Percentiles rank a stretch among this genome's conserved stretches.
Conservation (phyloP, 2,329 filamentous ascomycete genomes). For the Monascus ruber region DNA sequence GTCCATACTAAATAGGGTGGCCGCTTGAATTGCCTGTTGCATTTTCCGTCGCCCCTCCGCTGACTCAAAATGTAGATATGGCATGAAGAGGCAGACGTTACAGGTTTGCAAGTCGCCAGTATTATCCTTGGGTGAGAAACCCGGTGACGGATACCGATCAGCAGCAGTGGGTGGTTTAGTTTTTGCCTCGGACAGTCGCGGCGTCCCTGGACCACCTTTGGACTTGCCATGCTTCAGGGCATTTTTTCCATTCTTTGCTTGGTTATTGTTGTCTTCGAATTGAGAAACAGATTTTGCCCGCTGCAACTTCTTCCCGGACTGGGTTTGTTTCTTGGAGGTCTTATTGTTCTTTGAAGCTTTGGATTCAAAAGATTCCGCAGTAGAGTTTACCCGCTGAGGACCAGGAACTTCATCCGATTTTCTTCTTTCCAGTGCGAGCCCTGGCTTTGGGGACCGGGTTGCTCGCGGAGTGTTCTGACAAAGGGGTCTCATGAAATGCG, state of each 20-base stretch:
- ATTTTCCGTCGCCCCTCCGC: constrained; percentile 44
- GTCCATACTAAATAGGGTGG: constrained; percentile 14
- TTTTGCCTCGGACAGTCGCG: too few species aligned
- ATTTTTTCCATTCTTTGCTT: constrained; percentile 18
- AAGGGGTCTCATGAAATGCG: constrained; percentile 51
- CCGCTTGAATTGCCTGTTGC: constrained; percentile 41
- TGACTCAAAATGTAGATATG: constrained; percentile 55
- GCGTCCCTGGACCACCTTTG: too few species aligned
- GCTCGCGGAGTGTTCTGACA: constrained; percentile 40
- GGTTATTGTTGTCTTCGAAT: constrained; percentile 12
- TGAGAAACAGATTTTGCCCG: constrained; percentile 14
- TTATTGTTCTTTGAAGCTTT: constrained; percentile 4
- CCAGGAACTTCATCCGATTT: constrained; percentile 6
- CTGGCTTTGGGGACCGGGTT: constrained; percentile 13
- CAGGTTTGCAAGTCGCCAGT: constrained; percentile 8
- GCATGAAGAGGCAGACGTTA: constrained; percentile 42
- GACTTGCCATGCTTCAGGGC: constrained; percentile 16
- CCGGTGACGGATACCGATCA: constrained; percentile 9
- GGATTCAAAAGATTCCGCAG: constrained; percentile 9
- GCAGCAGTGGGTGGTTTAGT: too few species aligned
- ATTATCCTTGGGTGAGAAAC: constrained; percentile 28
- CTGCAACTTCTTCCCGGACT: constrained; percentile 12
- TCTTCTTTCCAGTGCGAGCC: constrained; percentile 19
- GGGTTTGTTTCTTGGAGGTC: constrained; percentile 17
- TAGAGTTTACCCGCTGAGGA: constrained; percentile 7